Evolutionary conservation across 345 rosid genomes (phyloP), one percentile per base, ranked within the genome.

Genomic region (Rhizophora mangle): DNA sequence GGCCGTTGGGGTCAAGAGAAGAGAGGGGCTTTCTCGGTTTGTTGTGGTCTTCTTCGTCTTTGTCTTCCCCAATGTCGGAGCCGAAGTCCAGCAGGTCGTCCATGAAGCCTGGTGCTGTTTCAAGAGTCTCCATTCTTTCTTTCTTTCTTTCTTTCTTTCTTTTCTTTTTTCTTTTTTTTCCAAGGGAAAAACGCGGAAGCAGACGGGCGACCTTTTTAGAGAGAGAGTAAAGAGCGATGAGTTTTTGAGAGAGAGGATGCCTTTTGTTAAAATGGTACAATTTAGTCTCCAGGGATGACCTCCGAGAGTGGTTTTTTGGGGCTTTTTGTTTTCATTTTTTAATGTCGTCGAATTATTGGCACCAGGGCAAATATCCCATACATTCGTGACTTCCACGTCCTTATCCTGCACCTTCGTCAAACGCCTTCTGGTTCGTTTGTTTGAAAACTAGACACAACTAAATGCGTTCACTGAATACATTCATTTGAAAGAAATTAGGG

Each of bases 51-150:
- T 78, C 84, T 3, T 79, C 79, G 54, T 80, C 82, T 9, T 81
- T 76, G 47, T 63, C 83, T 29, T 83, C 88, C 2, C 72, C 86
- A 63, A 79, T 61, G 74, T 77, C 81, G 16, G 76, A 78, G 22
- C 70, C 68, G 55, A 85, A 82, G 79, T 85, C 82, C 8, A 85
- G 65, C n/a, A 83, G 68, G 67, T 76, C 85, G 43, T 82, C 87
- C 61, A 78, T 73, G 63, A 74, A 76, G 68, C 74, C 10, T n/a
- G 67, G 63, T 7, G 71, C 75, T 16, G 71, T 59, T 72, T 80
- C 81, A 20, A 82, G 65, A 8, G 85, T 63, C 72, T 81, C 83
- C 83, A 81, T 83, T 68, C 37, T 34, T 8, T 34, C 37, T 8
- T 9, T 34, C 37, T 7, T 2, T 1, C 37, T 34, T 8, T 34